Conservation (phyloP, 257 asterid species). For the Verbascum thapsus region DNA sequence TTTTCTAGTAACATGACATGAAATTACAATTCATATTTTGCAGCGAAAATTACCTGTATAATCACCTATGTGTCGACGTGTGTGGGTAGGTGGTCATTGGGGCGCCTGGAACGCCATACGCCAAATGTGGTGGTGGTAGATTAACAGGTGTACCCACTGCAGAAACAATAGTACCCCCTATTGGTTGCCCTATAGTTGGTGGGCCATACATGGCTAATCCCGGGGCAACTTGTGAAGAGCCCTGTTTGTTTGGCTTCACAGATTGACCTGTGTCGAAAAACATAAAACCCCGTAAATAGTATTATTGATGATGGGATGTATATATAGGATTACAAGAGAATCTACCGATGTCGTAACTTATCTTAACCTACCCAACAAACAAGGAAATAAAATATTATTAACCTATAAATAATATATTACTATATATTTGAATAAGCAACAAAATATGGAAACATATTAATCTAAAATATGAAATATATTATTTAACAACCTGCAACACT, state of each 20-base stretch:
- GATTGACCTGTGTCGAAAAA: no score
- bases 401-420: no score
- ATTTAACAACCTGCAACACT: no score
- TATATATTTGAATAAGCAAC: no score
- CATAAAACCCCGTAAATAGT: no score
- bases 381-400: no score
- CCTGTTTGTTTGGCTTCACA: slow-evolving; percentile 51
- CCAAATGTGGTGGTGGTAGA: slow-evolving; percentile 50
- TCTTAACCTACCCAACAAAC: no score
- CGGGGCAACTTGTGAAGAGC: slow-evolving; percentile 38
- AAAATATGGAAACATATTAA: no score
- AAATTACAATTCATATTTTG: slow-evolving; percentile 10
- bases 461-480: no score
- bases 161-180: slow-evolving; percentile 69
- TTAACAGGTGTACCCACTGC: slow-evolving; percentile 75
- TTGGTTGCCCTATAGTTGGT: slow-evolving; percentile 74
- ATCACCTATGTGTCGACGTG: slow-evolving; percentile 54
- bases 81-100: slow-evolving; percentile 51
- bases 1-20: slow-evolving; percentile 3
- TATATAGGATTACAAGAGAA: no score
- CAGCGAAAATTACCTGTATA: not conserved
- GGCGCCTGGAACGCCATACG: slow-evolving; percentile 58
- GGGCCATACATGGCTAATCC: slow-evolving; percentile 58
- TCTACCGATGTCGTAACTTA: no score
- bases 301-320: no score